Evolutionary conservation across 129 eudicot species (phyloP), one percentile per base, ranked within the genome.

Genomic region (Artemisia argyi): DNA sequence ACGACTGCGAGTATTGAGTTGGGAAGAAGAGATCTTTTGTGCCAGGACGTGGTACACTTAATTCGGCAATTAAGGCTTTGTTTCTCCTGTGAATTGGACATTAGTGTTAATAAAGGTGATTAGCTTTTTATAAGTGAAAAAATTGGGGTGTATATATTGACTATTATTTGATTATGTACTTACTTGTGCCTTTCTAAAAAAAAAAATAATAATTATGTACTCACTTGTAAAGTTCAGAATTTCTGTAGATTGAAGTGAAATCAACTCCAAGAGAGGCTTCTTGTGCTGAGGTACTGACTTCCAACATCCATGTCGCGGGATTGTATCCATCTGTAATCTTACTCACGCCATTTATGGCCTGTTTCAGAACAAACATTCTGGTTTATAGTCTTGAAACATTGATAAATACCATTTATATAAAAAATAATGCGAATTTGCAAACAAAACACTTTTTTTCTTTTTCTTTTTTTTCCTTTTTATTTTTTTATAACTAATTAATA

Each of bases 221-320:
- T 46, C 58, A 83, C 92, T 58, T 73, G 71, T 81, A 87, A 5
- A 81, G 79, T 7, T 87, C 92, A 2, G 92, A 87, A 28, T 79
- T 87, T 54, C 69, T 81, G 83, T 87, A 87, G 51, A 78, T 59
- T 50, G 76, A 77, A 10, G 81, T 61, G 61, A 87, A 87, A 71
- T 87, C 79, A 35, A 87, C 63, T 24, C 86, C 89, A 11, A 86
- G 76, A 5, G 77, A 9, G 51, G 67, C 55, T 71, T 86, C 92
- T 79, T 83, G 88, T 8, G 86, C 76, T 9, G 86, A 24, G 14
- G 84, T 74, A 10, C 86, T 81, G 1, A 87, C 85, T 76, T 87
- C 92, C 79, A 87, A 73, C 92, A 87, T 81, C 92, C 92, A 87
- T 4, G 92, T 87, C 6, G 92, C 88, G 10, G 91, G 91, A 81